Evolutionary conservation across 2,329 filamentous ascomycete species (phyloP).

Genomic region (Ophiostoma fasciatum): DNA sequence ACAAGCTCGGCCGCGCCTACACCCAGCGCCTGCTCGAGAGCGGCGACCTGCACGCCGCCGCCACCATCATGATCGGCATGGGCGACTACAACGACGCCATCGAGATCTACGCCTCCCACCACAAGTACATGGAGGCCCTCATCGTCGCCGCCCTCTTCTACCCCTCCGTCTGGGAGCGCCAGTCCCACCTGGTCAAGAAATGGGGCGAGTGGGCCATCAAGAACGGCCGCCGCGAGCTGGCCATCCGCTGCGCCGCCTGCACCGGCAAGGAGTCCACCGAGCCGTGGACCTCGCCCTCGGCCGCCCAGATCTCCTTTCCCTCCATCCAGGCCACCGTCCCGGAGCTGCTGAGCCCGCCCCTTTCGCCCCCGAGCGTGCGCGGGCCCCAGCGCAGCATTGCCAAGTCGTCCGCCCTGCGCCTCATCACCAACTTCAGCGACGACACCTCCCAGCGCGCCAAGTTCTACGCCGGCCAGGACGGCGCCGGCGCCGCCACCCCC

Average conservation of each 20-base stretch:
- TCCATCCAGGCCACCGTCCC: conserved; percentile 37
- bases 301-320: conserved; percentile 41
- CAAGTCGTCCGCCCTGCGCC: conserved; percentile 72
- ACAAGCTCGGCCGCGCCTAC: conserved; percentile 81
- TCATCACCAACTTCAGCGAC: conserved; percentile 79
- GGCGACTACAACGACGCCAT: conserved; percentile 90
- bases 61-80: conserved; percentile 82
- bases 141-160: conserved; percentile 73
- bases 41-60: conserved; percentile 81
- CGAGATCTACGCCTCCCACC: conserved; percentile 87
- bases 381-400: conserved; percentile 49
- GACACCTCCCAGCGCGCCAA: conserved; percentile 41
- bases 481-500: conserved; percentile 49
- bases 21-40: conserved; percentile 80
- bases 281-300: conserved; percentile 76
- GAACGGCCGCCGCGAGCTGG: conserved; percentile 75
- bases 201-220: conserved; percentile 90
- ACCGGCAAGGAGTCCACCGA: conserved; percentile 73
- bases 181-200: conserved; percentile 74
- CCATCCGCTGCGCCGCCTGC: conserved; percentile 86
- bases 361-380: conserved; percentile 53
- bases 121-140: conserved; percentile 82
- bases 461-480: conserved; percentile 43
- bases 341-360: conserved; percentile 50
- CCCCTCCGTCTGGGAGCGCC: conserved; percentile 79